phyloP scores from a whole-genome alignment of 2,329 filamentous ascomycete species.

The Apiospora phragmitis region DNA sequence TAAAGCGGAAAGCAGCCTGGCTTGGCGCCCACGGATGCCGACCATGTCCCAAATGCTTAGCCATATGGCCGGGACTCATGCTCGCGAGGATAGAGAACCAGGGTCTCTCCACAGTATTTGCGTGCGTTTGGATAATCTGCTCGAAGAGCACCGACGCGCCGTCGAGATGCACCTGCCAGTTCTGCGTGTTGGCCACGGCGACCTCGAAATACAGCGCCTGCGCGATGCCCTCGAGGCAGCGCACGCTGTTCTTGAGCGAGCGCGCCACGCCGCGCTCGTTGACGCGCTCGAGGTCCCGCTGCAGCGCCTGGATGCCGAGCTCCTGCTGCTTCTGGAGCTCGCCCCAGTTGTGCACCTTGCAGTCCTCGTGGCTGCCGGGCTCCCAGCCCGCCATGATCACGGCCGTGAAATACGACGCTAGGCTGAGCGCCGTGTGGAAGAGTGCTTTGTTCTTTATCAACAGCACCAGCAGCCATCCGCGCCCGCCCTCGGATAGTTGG shows the following conservation, averaged over 20 bases:
- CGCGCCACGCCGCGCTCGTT: constrained; percentile 32
- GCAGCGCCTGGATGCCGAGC: constrained; percentile 44
- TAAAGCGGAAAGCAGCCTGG: constrained; percentile 50
- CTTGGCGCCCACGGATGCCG: constrained; percentile 43
- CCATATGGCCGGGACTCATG: constrained; percentile 18
- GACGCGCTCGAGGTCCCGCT: constrained; percentile 38
- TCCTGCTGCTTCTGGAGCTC: constrained; percentile 46
- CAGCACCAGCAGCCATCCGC: constrained; percentile 60
- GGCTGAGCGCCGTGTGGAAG: constrained; percentile 56
- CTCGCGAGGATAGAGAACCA: constrained; percentile 38
- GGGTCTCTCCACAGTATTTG: constrained; percentile 11
- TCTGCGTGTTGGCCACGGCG: constrained; percentile 43
- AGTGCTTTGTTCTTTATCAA: constrained; percentile 58
- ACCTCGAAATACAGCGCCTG: constrained; percentile 57
- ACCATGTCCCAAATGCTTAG: constrained; percentile 19
- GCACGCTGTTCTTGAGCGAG: constrained; percentile 51
- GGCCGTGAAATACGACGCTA: constrained; percentile 59
- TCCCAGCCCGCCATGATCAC: constrained; percentile 40
- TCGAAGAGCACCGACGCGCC: constrained; percentile 51
- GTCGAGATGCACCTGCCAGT: constrained; percentile 51
- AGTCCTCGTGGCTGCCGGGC: constrained; percentile 33
- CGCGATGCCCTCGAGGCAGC: constrained; percentile 50
- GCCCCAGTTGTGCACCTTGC: constrained; percentile 35
- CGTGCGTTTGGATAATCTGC: constrained; percentile 40
- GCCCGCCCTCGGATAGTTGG: constrained; percentile 54